Percentiles rank a stretch among this genome's conserved stretches.
These are phyloP conservation scores for Megacollybia platyphylla DNA, from an alignment of 1,284 basidiomycete genomes.

Conservation along the genomic window DNA sequence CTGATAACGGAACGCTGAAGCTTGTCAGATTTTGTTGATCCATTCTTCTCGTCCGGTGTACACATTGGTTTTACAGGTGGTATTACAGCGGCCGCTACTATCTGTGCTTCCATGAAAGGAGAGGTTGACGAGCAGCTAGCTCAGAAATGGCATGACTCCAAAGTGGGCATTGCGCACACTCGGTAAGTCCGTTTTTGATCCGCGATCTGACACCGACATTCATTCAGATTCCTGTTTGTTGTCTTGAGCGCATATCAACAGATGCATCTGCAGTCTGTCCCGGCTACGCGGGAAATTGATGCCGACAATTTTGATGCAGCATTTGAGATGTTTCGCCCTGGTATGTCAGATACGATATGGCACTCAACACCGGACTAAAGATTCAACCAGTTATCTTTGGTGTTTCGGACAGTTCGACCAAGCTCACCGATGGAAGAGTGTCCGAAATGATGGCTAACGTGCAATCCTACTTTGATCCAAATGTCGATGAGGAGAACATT, in stretches of 20 bases:
- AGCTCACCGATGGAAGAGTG: constrained; percentile 56
- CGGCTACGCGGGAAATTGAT: constrained; percentile 45
- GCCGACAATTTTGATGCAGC: constrained; percentile 61
- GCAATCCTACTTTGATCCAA: constrained; percentile 40
- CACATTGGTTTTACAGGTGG: constrained; percentile 57
- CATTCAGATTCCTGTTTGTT: constrained; percentile 48
- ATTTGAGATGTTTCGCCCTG: constrained; percentile 46
- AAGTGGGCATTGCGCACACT: constrained; percentile 50
- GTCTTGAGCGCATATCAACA: constrained; percentile 65
- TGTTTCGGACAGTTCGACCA: constrained; percentile 55
- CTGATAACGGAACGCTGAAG: constrained; percentile 4
- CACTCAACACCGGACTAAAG: neutral
- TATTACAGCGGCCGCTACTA: constrained; percentile 46
- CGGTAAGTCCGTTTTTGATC: constrained; percentile 16
- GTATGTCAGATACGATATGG: constrained; percentile 18
- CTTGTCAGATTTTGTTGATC: constrained; percentile 53
- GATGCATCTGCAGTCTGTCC: constrained; percentile 43
- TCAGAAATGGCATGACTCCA: constrained; percentile 44
- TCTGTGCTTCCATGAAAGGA: constrained; percentile 45
- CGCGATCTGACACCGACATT: constrained; percentile 3
- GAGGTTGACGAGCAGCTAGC: constrained; percentile 42
- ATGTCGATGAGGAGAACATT: constrained; percentile 31
- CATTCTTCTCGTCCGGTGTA: constrained; percentile 60
- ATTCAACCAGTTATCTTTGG: constrained; percentile 54
- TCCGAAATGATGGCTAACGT: constrained; percentile 49